Evolutionary conservation across 208 protist species (phyloP).

Genomic region (Balamuthia mandrillaris): DNA sequence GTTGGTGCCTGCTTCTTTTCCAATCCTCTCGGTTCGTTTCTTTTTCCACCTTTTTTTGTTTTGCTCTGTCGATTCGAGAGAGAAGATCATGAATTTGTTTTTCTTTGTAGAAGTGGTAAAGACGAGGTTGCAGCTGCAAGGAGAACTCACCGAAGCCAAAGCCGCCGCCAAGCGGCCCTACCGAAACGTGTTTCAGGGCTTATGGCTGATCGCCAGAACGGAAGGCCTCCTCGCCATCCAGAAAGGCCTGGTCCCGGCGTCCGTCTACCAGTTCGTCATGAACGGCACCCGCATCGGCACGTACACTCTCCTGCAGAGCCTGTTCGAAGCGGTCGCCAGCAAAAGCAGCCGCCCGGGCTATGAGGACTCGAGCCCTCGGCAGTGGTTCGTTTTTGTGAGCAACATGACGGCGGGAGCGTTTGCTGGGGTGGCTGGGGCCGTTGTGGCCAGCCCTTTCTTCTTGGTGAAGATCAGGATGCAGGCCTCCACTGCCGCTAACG

Average conservation of each 20-base stretch:
- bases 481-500: neutral
- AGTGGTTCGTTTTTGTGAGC: too few species aligned
- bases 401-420: slow-evolving; percentile 37
- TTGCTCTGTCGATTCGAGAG: neutral
- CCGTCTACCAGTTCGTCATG: slow-evolving; percentile 39
- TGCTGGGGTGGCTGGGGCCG: slow-evolving; percentile 31
- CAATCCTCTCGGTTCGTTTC: slow-evolving; percentile 23
- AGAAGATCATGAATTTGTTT: neutral
- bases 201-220: neutral
- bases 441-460: slow-evolving; percentile 45
- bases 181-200: slow-evolving; percentile 13
- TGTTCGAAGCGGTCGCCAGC: neutral
- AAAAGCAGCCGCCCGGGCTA: too few species aligned
- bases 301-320: neutral
- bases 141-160: neutral
- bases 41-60: neutral
- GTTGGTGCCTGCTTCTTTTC: slow-evolving; percentile 13
- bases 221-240: slow-evolving; percentile 14
- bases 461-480: slow-evolving; percentile 47
- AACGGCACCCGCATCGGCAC: neutral
- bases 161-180: neutral
- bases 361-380: too few species aligned
- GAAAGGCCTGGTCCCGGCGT: slow-evolving; percentile 21
- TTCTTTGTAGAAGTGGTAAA: neutral
- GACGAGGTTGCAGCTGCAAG: slow-evolving; percentile 16